phyloP scores from a whole-genome alignment of 2,329 filamentous ascomycete species.

The Paradendryphiella salina region DNA sequence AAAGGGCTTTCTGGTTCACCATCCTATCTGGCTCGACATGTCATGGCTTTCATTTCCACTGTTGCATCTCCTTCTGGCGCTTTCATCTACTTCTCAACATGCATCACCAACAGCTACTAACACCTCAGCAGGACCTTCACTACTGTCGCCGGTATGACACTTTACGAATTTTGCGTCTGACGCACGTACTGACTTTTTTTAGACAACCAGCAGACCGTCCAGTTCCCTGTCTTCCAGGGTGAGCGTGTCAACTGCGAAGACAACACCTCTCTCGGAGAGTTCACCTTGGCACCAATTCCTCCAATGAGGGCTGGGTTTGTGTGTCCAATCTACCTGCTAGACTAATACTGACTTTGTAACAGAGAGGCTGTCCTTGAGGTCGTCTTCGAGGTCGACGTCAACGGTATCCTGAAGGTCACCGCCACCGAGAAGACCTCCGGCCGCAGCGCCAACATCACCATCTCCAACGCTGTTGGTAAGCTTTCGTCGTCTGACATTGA shows the following conservation, averaged over 20 bases:
- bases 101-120: too few species aligned
- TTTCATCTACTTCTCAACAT: too few species aligned
- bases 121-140: slow-evolving; percentile 91
- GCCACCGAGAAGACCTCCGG: slow-evolving; percentile 99
- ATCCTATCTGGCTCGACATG: too few species aligned
- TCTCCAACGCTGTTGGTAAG: slow-evolving; percentile 99
- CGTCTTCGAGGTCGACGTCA: slow-evolving; percentile 99
- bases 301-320: slow-evolving; percentile 71
- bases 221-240: slow-evolving; percentile 94
- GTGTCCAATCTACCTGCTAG: too few species aligned
- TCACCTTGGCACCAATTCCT: slow-evolving; percentile 87
- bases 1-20: too few species aligned
- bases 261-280: slow-evolving; percentile 97
- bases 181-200: neutral
- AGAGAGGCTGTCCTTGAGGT: slow-evolving; percentile 93
- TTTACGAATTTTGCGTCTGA: slow-evolving; percentile 48
- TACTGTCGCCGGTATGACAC: slow-evolving; percentile 64
- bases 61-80: too few species aligned
- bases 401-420: slow-evolving; percentile 99
- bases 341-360: too few species aligned
- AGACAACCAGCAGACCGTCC: slow-evolving; percentile 56
- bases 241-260: slow-evolving; percentile 98
- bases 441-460: slow-evolving; percentile 98
- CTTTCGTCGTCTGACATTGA: slow-evolving; percentile 93
- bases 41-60: too few species aligned